Base-by-base conservation (phyloP, 2,329 filamentous ascomycete species). In the Sporothrix sp. region DNA sequence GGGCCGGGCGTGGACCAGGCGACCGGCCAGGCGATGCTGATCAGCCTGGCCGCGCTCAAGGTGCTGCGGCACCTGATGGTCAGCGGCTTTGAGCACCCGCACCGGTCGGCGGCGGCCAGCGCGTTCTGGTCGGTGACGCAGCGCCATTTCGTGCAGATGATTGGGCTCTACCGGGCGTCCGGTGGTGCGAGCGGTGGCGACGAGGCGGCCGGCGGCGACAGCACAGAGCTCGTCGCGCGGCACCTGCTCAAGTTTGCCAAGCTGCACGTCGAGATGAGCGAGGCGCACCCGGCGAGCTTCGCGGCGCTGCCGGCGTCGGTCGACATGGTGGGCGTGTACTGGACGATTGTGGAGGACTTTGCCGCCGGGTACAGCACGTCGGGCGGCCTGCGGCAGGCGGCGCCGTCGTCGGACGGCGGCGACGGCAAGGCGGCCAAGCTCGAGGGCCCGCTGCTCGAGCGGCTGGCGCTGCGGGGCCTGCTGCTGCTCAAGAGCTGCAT, bases 221-320 rank as follows among this genome's bases (percentile, higher is more conserved):
- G 23, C 14, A 23, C 81, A 52, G 76, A 75, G 32, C 62, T 84
- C 21, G 70, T 95, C n/a, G 85, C 86, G 57, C 94, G 89, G 62
- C 90, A 96, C 62, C 72, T 95, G 2, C 69, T 96, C 37, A 90
- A 97, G 62, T 83, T 97, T 45, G 83, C 90, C 3, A 98, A 97
- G 66, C 71, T 98, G 3, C 93, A 97, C 63, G 75, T 94, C 35
- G 83, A 88, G 51, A 91, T 97, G 83, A 81, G 87, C 1, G 79
- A 80, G 45, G 70, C 74, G 5, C 89, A 95, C 63, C 82, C 90
- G 1, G 82, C 85, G 3, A 86, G 88, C 50, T 97, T 96, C 65
- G 82, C 84, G 1, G 73, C 87, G 11, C 75, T 98, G 7, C 87
- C 89, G 2, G 83, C 87, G 60, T 89, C 87, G 2, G 70, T 95